Evolutionary conservation across 768 basidiomycete species (phyloP).

Genomic region (Obba rivulosa): DNA sequence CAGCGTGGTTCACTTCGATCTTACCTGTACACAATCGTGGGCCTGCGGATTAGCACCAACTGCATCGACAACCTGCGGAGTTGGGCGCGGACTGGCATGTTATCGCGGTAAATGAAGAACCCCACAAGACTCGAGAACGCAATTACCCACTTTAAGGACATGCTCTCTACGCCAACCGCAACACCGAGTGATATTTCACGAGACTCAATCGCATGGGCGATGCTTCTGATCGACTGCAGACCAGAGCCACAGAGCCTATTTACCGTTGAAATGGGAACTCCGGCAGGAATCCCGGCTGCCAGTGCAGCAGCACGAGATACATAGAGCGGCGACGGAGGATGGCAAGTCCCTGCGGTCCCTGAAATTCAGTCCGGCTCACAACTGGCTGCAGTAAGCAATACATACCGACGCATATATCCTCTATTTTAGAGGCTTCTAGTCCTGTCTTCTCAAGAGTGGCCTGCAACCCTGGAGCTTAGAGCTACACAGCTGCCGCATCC

Average conservation of each 20-base stretch:
- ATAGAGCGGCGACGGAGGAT: conserved; percentile 77
- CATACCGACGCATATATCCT: conserved; percentile 82
- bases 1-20: conserved; percentile 4
- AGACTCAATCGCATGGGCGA: conserved; percentile 80
- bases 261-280: conserved; percentile 84
- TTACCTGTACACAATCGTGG: conserved; percentile 70
- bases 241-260: conserved; percentile 95
- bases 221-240: conserved; percentile 86
- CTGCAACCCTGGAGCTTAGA: conserved; percentile 27
- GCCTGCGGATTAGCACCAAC: conserved; percentile 61
- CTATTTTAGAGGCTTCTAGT: conserved; percentile 66
- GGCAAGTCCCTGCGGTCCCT: conserved; percentile 59
- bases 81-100: conserved; percentile 60
- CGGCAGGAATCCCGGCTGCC: conserved; percentile 81
- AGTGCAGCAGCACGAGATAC: conserved; percentile 83
- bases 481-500: not conserved
- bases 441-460: conserved; percentile 61
- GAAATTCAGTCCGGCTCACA: not conserved
- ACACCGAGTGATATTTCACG: conserved; percentile 86
- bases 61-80: conserved; percentile 55
- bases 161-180: conserved; percentile 79
- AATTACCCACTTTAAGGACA: conserved; percentile 61
- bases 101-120: not conserved
- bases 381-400: not conserved
- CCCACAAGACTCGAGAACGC: not conserved